Evolutionary conservation across 257 asterid genomes (phyloP).

Genomic region (Salvia hispanica): DNA sequence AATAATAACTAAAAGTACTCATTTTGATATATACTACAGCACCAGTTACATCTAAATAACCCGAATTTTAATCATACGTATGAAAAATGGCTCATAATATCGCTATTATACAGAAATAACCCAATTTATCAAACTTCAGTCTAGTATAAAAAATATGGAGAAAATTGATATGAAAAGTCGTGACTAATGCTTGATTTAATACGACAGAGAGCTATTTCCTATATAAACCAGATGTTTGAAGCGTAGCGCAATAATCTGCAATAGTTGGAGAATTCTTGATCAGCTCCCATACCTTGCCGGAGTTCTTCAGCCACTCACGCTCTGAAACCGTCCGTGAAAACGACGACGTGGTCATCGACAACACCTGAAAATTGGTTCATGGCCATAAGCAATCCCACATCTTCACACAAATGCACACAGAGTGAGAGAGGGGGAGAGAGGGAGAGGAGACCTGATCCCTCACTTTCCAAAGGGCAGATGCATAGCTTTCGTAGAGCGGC

Average conservation of each 20-base stretch:
- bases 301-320: constrained; percentile 96
- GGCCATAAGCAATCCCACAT: neutral
- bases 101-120: too few relatives aligned
- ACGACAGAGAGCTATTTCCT: constrained; percentile 50
- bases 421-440: neutral
- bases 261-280: constrained; percentile 61
- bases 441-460: constrained; percentile 73
- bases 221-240: constrained; percentile 69
- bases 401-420: neutral
- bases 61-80: too few relatives aligned
- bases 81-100: too few relatives aligned
- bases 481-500: constrained; percentile 62
- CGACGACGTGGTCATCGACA: constrained; percentile 68
- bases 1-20: too few relatives aligned
- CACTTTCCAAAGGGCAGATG: constrained; percentile 59
- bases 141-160: too few relatives aligned
- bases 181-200: neutral
- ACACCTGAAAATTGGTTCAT: constrained; percentile 47
- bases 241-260: constrained; percentile 65
- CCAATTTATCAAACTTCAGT: too few relatives aligned
- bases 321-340: constrained; percentile 84
- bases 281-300: constrained; percentile 90
- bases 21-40: too few relatives aligned
- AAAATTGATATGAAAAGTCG: too few relatives aligned
- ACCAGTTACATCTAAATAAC: too few relatives aligned